phyloP scores from a whole-genome alignment of 2,329 filamentous ascomycete species.

The Sporothrix inflata region DNA sequence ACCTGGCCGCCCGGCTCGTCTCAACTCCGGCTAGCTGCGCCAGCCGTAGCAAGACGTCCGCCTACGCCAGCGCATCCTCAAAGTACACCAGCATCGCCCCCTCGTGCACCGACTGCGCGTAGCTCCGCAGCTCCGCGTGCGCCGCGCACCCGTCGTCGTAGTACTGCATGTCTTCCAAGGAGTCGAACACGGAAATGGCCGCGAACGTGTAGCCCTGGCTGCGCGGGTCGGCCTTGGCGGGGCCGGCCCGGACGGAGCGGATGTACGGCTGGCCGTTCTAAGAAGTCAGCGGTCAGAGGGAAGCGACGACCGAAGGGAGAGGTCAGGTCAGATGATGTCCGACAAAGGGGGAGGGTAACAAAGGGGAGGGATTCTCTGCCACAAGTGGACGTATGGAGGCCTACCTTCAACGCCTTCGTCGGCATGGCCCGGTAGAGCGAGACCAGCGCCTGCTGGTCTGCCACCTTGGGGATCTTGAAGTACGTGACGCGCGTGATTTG shows the following conservation, averaged over 20 bases:
- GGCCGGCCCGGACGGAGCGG: slow-evolving; percentile 56
- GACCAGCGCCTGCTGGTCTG: slow-evolving; percentile 49
- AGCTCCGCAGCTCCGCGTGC: slow-evolving; percentile 48
- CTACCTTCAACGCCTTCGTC: slow-evolving; percentile 49
- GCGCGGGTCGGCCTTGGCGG: slow-evolving; percentile 55
- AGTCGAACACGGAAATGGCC: slow-evolving; percentile 65
- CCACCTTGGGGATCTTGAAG: slow-evolving; percentile 55
- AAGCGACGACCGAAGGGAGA: too few relatives aligned
- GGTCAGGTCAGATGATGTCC: too few relatives aligned
- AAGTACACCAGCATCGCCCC: slow-evolving; percentile 34
- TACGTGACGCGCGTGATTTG: slow-evolving; percentile 49
- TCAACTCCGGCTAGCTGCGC: neutral
- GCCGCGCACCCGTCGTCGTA: slow-evolving; percentile 62
- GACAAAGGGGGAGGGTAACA: too few relatives aligned
- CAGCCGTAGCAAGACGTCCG: neutral
- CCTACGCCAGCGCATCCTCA: slow-evolving; percentile 8
- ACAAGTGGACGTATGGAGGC: neutral
- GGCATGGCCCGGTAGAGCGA: slow-evolving; percentile 50
- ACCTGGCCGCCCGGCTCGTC: too few relatives aligned
- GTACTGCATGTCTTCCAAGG: slow-evolving; percentile 68
- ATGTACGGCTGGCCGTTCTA: slow-evolving; percentile 76
- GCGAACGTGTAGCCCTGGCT: slow-evolving; percentile 68
- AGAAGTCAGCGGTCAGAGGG: neutral
- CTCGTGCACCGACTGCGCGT: slow-evolving; percentile 41
- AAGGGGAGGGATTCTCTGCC: too few relatives aligned